These are phyloP conservation scores for Pseudogymnoascus sp. DNA, from an alignment of 2,329 filamentous ascomycete genomes.

Conservation along the genomic window DNA sequence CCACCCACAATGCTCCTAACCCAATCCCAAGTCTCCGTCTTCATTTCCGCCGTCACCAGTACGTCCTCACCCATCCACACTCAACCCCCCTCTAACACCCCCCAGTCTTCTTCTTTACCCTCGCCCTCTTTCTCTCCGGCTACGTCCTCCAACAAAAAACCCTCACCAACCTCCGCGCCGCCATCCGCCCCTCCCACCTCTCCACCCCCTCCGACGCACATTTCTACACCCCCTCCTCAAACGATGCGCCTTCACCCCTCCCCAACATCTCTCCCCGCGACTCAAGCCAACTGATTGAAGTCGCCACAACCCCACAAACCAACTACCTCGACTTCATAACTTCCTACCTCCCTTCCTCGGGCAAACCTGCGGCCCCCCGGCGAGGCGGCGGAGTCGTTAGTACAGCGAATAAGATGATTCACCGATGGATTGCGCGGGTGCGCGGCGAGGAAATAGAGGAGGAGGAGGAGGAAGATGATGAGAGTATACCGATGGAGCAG, in stretches of 20 bases:
- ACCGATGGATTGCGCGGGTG: not conserved
- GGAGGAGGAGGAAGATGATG: not conserved
- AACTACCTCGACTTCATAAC: not conserved
- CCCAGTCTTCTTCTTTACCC: conserved; percentile 65
- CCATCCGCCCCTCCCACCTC: conserved; percentile 43
- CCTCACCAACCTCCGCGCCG: conserved; percentile 64
- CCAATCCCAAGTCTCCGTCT: conserved; percentile 60
- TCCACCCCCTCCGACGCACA: conserved; percentile 66
- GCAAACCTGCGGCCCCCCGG: not conserved
- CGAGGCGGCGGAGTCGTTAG: not conserved
- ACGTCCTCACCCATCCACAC: conserved; percentile 25
- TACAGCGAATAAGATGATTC: not conserved
- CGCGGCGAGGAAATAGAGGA: not conserved
- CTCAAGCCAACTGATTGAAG: conserved; percentile 32
- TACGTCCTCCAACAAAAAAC: conserved; percentile 84
- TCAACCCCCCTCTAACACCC: conserved; percentile 11
- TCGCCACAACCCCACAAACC: conserved; percentile 35
- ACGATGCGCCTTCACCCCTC: not conserved
- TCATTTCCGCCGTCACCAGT: conserved; percentile 57
- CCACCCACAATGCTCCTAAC: conserved; percentile 44
- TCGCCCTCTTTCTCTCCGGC: conserved; percentile 77
- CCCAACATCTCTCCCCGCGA: conserved; percentile 23
- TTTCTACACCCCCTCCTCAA: conserved; percentile 41
- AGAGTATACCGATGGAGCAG: not conserved
- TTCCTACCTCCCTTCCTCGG: not conserved